Base-by-base conservation (phyloP, 371 early-diverging fungal genomes). In the Mortierella sp. region DNA sequence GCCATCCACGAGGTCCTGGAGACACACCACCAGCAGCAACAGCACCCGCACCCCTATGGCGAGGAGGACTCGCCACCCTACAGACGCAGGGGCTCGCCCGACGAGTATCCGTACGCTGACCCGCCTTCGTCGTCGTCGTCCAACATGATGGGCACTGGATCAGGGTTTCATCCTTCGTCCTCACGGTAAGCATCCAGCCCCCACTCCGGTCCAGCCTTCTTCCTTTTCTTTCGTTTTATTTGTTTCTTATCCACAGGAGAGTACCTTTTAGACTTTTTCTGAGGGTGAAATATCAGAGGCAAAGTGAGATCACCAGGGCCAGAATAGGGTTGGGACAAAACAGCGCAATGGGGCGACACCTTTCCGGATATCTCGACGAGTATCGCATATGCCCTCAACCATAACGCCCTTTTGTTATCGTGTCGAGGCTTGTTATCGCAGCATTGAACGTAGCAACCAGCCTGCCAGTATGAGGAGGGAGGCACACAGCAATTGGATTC, bases 1-100 rank as follows among this genome's bases (percentile, higher is more conserved):
- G 83, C 83, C 34, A 82, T 82, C 52, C 83, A 82, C 31, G 83
- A 82, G 43, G 83, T 82, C 14, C 71, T 82, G 7, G 83, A 82
- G 41, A 50, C 55, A 24, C 70, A 80, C 43, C 76, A 75, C 41
- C 76, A 75, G 43, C 73, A 68, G n/a, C 72, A 68, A n/a, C 77
- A 77, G 55, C 79, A 78, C 13, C 72, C 66, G 24, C 72, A 77
- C 41, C 73, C 74, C 8, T 79, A 79, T 53, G 70, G 67, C 41
- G 73, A 73, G 19, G 78, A 77, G 19, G 74, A 71, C 40, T 77
- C 83, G 26, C 83, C 83, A 37, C 74, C 77, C 0, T 82, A 71
- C 64, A 82, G 72, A 53, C 78, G 83, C n/a, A 77, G 68, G 52
- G 83, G 83, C 9, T 82, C 83, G 8, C 83, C 75, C 29, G 83